A percentile compares a stretch with the other conserved stretches of the same genome.
These are phyloP conservation scores for Pascua sp. DNA, from an alignment of 1,284 basidiomycete species.

Conservation along the genomic window DNA sequence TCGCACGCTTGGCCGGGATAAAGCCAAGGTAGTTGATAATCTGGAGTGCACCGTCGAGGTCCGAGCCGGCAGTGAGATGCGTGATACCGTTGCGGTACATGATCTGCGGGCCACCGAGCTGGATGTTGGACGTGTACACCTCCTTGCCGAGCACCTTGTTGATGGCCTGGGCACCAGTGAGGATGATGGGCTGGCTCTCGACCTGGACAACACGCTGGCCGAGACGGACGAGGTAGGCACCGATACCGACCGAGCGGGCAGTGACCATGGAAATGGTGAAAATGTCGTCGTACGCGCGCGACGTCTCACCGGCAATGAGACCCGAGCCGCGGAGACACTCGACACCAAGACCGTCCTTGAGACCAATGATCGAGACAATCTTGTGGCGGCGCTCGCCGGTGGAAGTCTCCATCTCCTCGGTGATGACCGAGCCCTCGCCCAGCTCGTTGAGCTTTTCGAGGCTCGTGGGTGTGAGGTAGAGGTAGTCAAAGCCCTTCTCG, in stretches of 20 bases:
- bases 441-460: slow-evolving; percentile 78
- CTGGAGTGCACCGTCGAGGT: slow-evolving; percentile 87
- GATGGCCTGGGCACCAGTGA: slow-evolving; percentile 93
- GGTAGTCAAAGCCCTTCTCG: slow-evolving; percentile 93
- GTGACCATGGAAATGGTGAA: slow-evolving; percentile 99
- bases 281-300: slow-evolving; percentile 96
- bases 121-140: slow-evolving; percentile 97
- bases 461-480: slow-evolving; percentile 88
- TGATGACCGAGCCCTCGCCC: slow-evolving; percentile 71
- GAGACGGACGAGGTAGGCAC: slow-evolving; percentile 96
- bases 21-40: slow-evolving; percentile 95
- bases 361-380: slow-evolving; percentile 94
- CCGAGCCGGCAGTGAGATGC: slow-evolving; percentile 89
- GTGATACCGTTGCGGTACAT: slow-evolving; percentile 99
- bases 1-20: slow-evolving; percentile 71
- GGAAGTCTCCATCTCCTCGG: slow-evolving; percentile 71
- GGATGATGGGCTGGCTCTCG: slow-evolving; percentile 97
- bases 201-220: slow-evolving; percentile 98
- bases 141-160: slow-evolving; percentile 99
- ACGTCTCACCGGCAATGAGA: slow-evolving; percentile 97
- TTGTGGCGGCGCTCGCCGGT: slow-evolving; percentile 84
- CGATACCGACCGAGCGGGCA: slow-evolving; percentile 97
- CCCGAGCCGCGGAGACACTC: slow-evolving; percentile 95
- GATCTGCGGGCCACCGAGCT: slow-evolving; percentile 97
- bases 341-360: slow-evolving; percentile 96